Evolutionary conservation across 148 eudicot genomes (phyloP).

Genomic region (Mesembryanthemum crystallinum): DNA sequence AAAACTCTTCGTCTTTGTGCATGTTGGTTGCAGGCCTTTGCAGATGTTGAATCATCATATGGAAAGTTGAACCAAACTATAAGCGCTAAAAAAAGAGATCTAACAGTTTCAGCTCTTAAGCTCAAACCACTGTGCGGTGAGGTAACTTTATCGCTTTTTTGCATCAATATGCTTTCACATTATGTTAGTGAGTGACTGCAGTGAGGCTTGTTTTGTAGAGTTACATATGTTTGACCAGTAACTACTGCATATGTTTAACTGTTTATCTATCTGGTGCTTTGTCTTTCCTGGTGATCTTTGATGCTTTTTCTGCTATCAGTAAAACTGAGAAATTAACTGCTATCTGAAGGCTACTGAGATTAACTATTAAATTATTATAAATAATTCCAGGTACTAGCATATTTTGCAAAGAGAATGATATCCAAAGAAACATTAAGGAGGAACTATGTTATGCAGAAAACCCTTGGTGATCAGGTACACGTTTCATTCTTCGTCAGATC

Average conservation of each 20-base stretch:
- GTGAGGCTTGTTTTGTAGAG: neutral
- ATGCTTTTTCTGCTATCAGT: neutral
- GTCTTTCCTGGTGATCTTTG: neutral
- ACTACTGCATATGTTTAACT: neutral
- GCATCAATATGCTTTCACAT: neutral
- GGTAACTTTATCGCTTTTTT: conserved; percentile 38
- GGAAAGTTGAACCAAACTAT: conserved; percentile 29
- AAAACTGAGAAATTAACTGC: too few relatives aligned
- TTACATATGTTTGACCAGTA: neutral
- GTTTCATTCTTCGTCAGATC: too few relatives aligned
- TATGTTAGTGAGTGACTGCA: neutral
- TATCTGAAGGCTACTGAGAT: too few relatives aligned
- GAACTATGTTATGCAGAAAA: too few relatives aligned
- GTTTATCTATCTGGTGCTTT: neutral
- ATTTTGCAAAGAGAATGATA: too few relatives aligned
- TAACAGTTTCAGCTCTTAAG: conserved; percentile 52
- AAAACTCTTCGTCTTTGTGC: neutral
- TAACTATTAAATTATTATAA: too few relatives aligned
- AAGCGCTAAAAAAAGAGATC: conserved; percentile 38
- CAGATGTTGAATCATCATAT: conserved; percentile 44
- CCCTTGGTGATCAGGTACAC: too few relatives aligned
- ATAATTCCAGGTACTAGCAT: too few relatives aligned
- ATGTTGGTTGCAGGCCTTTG: conserved; percentile 55
- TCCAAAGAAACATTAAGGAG: too few relatives aligned
- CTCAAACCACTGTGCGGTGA: conserved; percentile 69